Conservation (phyloP, 345 rosid species). For the Murraya koenigii region DNA sequence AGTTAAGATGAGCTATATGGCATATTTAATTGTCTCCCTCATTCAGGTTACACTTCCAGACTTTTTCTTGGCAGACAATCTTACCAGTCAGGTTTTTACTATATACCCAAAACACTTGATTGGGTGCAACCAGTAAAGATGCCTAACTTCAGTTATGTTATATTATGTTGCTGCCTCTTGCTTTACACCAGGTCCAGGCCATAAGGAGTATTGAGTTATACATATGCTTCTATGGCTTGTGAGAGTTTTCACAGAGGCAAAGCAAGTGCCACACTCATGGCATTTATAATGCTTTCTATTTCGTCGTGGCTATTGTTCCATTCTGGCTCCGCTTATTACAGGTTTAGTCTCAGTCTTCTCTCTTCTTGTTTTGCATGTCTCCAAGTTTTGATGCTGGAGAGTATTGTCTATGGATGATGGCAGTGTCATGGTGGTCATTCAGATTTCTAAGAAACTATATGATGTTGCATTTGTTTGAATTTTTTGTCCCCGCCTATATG, state of each 20-base stretch:
- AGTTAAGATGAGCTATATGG: background rate
- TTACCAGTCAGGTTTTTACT: slow-evolving; percentile 56
- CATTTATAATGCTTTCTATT: slow-evolving; percentile 57
- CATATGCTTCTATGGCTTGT: slow-evolving; percentile 70
- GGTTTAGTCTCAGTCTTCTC: slow-evolving; percentile 31
- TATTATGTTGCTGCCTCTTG: background rate
- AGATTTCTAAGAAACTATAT: background rate
- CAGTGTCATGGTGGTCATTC: background rate
- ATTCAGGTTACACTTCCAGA: slow-evolving; percentile 63
- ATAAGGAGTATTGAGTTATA: slow-evolving; percentile 64
- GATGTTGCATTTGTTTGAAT: background rate
- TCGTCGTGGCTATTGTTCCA: slow-evolving; percentile 56
- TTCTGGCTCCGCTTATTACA: slow-evolving; percentile 68
- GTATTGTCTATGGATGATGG: slow-evolving; percentile 1
- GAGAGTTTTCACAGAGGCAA: slow-evolving; percentile 51
- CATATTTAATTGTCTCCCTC: slow-evolving; percentile 14
- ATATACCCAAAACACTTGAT: background rate
- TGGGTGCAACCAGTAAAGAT: background rate
- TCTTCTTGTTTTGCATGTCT: background rate
- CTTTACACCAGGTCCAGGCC: slow-evolving; percentile 55
- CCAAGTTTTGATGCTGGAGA: background rate
- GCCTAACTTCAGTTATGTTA: background rate
- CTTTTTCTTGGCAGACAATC: slow-evolving; percentile 62
- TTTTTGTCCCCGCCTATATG: background rate
- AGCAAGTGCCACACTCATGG: slow-evolving; percentile 61